phyloP scores from a whole-genome alignment of 1,284 basidiomycete genomes.

The Cutaneotrichosporon cyanovorans region DNA sequence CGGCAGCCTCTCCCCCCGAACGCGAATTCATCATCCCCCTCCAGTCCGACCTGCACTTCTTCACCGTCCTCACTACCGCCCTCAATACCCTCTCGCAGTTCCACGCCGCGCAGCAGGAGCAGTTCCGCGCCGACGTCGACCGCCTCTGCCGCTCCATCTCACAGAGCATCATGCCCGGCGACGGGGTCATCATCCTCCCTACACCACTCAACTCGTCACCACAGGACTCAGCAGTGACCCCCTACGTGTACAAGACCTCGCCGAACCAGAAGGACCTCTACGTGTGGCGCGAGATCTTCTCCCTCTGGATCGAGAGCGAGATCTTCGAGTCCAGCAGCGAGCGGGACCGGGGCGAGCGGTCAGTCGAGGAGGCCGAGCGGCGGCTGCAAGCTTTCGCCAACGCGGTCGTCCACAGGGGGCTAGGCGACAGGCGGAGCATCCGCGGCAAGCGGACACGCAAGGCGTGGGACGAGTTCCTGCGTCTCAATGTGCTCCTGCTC shows the following conservation, averaged over 20 bases:
- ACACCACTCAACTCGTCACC: conserved; percentile 20
- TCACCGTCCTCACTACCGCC: conserved; percentile 65
- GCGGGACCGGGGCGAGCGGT: conserved; percentile 63
- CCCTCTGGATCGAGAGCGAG: conserved; percentile 76
- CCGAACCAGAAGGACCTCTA: conserved; percentile 60
- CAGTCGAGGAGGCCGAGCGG: conserved; percentile 63
- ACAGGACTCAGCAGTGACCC: not conserved
- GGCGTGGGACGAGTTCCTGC: conserved; percentile 70
- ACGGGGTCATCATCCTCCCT: conserved; percentile 16
- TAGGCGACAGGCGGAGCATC: conserved; percentile 56
- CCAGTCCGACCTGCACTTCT: conserved; percentile 72
- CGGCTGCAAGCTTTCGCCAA: conserved; percentile 64
- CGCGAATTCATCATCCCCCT: conserved; percentile 71
- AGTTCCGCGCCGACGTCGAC: conserved; percentile 59
- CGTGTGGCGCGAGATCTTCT: conserved; percentile 85
- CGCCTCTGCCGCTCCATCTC: conserved; percentile 58
- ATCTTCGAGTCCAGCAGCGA: conserved; percentile 80
- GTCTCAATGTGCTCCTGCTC: conserved; percentile 71
- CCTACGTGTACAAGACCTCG: conserved; percentile 33
- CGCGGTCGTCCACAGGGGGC: conserved; percentile 57
- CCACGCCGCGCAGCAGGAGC: conserved; percentile 55
- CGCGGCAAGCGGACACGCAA: conserved; percentile 57
- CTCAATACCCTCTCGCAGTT: conserved; percentile 63
- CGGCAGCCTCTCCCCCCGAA: conserved; percentile 6
- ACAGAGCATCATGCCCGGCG: conserved; percentile 53